phyloP scores from a whole-genome alignment of 1,284 basidiomycete genomes.

The Cystobasidium slooffiae region DNA sequence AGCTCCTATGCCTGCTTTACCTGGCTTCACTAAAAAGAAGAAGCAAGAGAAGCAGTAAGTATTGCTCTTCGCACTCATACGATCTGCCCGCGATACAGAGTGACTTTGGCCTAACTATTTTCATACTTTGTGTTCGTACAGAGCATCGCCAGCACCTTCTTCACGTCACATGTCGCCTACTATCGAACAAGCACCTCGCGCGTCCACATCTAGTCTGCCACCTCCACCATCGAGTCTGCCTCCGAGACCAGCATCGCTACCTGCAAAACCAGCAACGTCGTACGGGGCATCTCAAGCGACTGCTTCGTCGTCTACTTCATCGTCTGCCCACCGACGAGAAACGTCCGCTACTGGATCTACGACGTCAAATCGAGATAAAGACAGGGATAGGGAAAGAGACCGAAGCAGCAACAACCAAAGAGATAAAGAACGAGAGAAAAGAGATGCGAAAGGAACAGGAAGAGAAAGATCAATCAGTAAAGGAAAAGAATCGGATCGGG shows the following conservation, averaged over 20 bases:
- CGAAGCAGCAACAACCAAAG: conserved; percentile 14
- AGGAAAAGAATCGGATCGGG: conserved; percentile 21
- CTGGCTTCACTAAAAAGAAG: conserved; percentile 40
- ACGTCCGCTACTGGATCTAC: conserved; percentile 13
- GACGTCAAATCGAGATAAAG: conserved; percentile 10
- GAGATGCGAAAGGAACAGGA: conserved; percentile 9
- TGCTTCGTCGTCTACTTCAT: background rate
- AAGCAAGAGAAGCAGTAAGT: conserved; percentile 28
- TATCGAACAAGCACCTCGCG: background rate
- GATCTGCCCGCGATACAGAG: background rate
- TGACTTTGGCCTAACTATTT: background rate
- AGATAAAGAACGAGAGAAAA: conserved; percentile 12
- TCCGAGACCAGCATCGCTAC: conserved; percentile 24
- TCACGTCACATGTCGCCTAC: conserved; percentile 21
- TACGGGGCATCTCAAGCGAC: background rate
- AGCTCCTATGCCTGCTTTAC: conserved; percentile 30
- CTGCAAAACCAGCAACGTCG: conserved; percentile 24
- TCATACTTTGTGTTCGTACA: background rate
- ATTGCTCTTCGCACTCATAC: background rate
- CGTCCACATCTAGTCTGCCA: conserved; percentile 30
- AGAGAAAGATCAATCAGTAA: conserved; percentile 21
- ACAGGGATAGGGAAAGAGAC: conserved; percentile 9
- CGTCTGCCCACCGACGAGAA: conserved; percentile 7
- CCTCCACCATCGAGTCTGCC: conserved; percentile 37
- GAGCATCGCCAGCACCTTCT: conserved; percentile 8